phyloP scores from a whole-genome alignment of 176 grass and related monocot genomes.

The Ampelocalamus luodianensis region DNA sequence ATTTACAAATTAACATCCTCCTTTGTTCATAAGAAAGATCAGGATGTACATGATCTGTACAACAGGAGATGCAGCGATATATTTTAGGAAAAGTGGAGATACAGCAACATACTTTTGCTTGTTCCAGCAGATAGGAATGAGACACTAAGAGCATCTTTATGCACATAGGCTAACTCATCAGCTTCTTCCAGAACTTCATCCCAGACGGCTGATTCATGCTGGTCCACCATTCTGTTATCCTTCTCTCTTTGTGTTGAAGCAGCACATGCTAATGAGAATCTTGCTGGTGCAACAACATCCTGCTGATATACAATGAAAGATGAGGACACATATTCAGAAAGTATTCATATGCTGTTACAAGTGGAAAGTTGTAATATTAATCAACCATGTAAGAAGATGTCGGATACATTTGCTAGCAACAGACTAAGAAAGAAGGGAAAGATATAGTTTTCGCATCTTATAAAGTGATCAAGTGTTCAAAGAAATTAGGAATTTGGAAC shows the following conservation, averaged over 20 bases:
- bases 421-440: not conserved
- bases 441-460: not conserved
- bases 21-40: not conserved
- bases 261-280: slow-evolving; percentile 37
- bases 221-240: slow-evolving; percentile 32
- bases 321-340: slow-evolving; percentile 31
- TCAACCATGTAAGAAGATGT: not conserved
- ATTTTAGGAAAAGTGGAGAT: slow-evolving; percentile 10
- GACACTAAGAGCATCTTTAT: slow-evolving; percentile 24
- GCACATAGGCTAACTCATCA: slow-evolving; percentile 50
- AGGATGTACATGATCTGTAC: slow-evolving; percentile 17
- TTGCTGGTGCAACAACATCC: slow-evolving; percentile 45
- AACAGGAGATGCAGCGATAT: slow-evolving; percentile 15
- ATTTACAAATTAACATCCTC: not conserved
- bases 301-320: slow-evolving; percentile 21
- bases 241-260: slow-evolving; percentile 30
- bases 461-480: not conserved
- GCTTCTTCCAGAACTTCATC: slow-evolving; percentile 54
- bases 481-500: slow-evolving; percentile 9
- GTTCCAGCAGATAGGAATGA: slow-evolving; percentile 32
- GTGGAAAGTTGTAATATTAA: not conserved
- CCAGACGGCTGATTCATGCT: slow-evolving; percentile 42
- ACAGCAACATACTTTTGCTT: slow-evolving; percentile 46
- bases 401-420: slow-evolving; percentile 27
- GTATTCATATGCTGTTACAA: not conserved